A percentile compares a stretch with the other conserved stretches of the same genome.
Conservation (phyloP, 2,329 filamentous ascomycete genomes). For the Raffaelea deltoideospora region DNA sequence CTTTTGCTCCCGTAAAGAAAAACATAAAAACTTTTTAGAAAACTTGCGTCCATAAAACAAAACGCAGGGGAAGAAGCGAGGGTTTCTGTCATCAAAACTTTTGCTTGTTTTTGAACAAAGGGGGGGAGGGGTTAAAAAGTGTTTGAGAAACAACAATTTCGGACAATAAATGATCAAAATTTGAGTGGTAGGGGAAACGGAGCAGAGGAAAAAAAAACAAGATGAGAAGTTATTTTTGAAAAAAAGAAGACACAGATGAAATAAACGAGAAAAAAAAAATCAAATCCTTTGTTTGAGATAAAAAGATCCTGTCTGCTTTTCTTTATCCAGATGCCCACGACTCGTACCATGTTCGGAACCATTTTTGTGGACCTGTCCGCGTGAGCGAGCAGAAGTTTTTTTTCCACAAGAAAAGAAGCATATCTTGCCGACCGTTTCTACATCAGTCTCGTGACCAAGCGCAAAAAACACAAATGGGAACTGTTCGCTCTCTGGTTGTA, state of each 20-base stretch:
- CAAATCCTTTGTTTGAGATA: slow-evolving; percentile 7
- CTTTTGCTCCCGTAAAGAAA: too few species aligned
- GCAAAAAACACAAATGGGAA: slow-evolving; percentile 5
- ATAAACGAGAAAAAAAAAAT: slow-evolving; percentile 7
- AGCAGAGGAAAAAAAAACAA: slow-evolving; percentile 2
- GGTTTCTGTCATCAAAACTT: too few species aligned
- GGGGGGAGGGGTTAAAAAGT: slow-evolving; percentile 1
- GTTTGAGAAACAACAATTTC: not conserved
- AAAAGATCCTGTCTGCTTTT: slow-evolving; percentile 10
- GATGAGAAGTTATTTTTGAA: too few species aligned
- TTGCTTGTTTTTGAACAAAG: not conserved
- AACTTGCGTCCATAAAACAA: slow-evolving; percentile 1
- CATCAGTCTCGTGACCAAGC: slow-evolving; percentile 8
- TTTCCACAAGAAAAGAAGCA: slow-evolving; percentile 14
- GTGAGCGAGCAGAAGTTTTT: slow-evolving; percentile 11
- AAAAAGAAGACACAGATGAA: slow-evolving; percentile 1
- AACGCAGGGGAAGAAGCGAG: slow-evolving; percentile 1
- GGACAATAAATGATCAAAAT: slow-evolving; percentile 1
- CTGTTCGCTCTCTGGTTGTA: slow-evolving; percentile 4
- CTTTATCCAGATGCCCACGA: slow-evolving; percentile 17
- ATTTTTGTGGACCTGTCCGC: slow-evolving; percentile 12
- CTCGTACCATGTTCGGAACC: slow-evolving; percentile 15
- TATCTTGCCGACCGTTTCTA: slow-evolving; percentile 14
- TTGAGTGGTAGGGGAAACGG: not conserved
- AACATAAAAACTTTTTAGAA: not conserved